phyloP scores from a whole-genome alignment of 371 early-diverging fungal species.

The Apophysomyces trapeziformis region DNA sequence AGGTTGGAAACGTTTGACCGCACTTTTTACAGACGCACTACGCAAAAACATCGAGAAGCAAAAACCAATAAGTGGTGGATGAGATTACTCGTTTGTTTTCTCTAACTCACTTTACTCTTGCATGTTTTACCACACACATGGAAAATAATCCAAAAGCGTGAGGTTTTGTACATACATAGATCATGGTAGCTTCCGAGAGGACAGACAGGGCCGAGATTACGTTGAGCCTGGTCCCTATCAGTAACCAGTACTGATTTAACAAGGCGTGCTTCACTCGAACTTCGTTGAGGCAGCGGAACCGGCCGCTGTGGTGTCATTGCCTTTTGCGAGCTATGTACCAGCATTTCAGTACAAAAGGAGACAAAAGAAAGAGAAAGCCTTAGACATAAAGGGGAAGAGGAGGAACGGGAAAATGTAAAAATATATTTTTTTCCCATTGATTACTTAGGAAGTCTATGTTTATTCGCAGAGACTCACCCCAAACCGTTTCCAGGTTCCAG shows the following conservation, averaged over 20 bases:
- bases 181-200: slow-evolving; percentile 2
- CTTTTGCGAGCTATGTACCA: neutral
- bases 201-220: slow-evolving; percentile 1
- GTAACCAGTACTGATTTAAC: slow-evolving; percentile 6
- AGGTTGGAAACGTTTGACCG: slow-evolving; percentile 2
- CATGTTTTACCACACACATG: neutral
- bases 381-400: too few relatives aligned
- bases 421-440: too few relatives aligned
- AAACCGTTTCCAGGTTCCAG: too few relatives aligned
- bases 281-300: neutral
- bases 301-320: neutral
- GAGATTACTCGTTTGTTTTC: too few relatives aligned
- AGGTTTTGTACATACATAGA: neutral
- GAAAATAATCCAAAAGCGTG: neutral
- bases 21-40: slow-evolving; percentile 4
- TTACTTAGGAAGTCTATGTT: too few relatives aligned
- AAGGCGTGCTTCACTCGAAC: neutral
- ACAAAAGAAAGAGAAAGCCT: neutral
- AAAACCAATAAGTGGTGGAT: neutral
- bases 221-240: slow-evolving; percentile 4
- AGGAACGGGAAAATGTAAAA: too few relatives aligned
- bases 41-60: too few relatives aligned
- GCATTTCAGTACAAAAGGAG: neutral
- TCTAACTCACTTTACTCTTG: neutral
- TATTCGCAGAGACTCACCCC: too few relatives aligned